A percentile compares a stretch with the other conserved stretches of the same genome.
phyloP scores from a whole-genome alignment of 805 yeast genomes.

The Candida piceae region DNA sequence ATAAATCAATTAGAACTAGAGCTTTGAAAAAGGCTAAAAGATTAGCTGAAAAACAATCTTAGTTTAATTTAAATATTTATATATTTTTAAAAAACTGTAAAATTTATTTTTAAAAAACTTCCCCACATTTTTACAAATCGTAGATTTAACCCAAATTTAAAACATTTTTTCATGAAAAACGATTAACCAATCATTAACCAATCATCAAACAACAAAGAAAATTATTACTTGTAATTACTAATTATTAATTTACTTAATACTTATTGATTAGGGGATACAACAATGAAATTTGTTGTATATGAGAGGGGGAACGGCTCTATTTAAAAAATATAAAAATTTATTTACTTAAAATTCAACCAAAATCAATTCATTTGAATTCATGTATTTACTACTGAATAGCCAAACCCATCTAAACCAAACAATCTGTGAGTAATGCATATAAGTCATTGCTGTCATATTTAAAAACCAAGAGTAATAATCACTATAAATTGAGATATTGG shows the following conservation, averaged over 20 bases:
- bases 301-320: too few relatives aligned
- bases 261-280: too few relatives aligned
- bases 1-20: slow-evolving; percentile 69
- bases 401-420: slow-evolving; percentile 93
- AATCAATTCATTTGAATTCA: slow-evolving; percentile 66
- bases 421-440: slow-evolving; percentile 85
- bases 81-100: not conserved
- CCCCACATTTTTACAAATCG: too few relatives aligned
- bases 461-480: slow-evolving; percentile 37
- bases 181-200: too few relatives aligned
- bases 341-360: slow-evolving; percentile 7
- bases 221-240: too few relatives aligned
- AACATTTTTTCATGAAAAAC: too few relatives aligned
- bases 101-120: not conserved
- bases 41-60: slow-evolving; percentile 19
- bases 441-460: slow-evolving; percentile 65
- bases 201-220: too few relatives aligned
- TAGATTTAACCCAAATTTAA: too few relatives aligned
- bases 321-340: not conserved
- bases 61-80: not conserved
- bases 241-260: too few relatives aligned
- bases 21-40: slow-evolving; percentile 74
- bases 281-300: too few relatives aligned
- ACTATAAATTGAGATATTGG: slow-evolving; percentile 33
- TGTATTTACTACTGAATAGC: slow-evolving; percentile 72